Base-by-base conservation (phyloP, 2,329 filamentous ascomycete species). In the Coniochaeta hoffmannii region DNA sequence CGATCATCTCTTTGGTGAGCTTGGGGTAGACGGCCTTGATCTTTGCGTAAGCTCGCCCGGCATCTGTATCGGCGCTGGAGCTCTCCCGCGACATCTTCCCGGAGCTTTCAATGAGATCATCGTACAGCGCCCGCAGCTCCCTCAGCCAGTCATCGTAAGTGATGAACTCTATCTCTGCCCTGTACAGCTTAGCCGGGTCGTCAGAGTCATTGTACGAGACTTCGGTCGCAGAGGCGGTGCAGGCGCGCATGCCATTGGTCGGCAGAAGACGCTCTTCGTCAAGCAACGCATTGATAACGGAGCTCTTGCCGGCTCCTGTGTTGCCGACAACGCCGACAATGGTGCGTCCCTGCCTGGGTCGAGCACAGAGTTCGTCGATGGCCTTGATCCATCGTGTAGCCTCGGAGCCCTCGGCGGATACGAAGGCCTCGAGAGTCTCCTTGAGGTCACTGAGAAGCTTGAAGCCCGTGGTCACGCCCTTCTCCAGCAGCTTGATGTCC, bases 281-380 rank as follows among this genome's bases (percentile, higher is more conserved):
- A 0, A 86, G 70, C 32, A 87, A 63, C 0, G 83, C 82, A 61
- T 86, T 87, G 64, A 87, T 84, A 0, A 86, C 70, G 1, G 78
- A 82, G 19, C 76, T 81, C 62, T 87, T 87, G 0, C 83, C 83
- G 1, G 79, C 77, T 0, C 83, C 82, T 0, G 84, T 86, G 54
- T 77, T 81, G 1, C 83, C 83, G 2, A 83, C 76, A 1, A 87
- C 77, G 6, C 82, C 83, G 17, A 86, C 72, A 0, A 85, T 71
- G 1, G 73, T 75, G 26, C 65, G 69, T 1, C 61, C 63, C 19
- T 66, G 67, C 5, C 63, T 62, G 3, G 71, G 68, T 53, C 73
- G 70, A 2, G 70, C 65, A 28, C 69, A 64, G 0, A 80, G 63
- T 2, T 69, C 68, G 2, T 73, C 65, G 36, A 79, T 75, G 12